Percentiles rank a stretch among this genome's conserved stretches.
Conservation (phyloP, 495 filamentous ascomycete genomes). For the Xylaria telfairii region DNA sequence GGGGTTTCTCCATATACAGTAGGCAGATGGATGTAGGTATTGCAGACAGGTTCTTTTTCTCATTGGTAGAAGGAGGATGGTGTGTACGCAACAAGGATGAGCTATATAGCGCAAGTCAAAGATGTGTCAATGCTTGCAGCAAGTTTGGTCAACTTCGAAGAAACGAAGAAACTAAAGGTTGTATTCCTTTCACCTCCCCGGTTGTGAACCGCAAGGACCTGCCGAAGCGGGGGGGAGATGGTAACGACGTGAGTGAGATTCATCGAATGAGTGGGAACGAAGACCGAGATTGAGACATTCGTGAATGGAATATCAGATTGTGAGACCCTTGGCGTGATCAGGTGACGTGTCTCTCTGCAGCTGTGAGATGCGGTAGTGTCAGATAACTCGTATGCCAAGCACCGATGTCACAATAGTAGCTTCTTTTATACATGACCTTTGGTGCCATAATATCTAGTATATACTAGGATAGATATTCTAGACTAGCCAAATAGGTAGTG, state of each 20-base stretch:
- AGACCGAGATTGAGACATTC: constrained; percentile 1
- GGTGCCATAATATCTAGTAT: neutral
- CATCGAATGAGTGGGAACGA: neutral
- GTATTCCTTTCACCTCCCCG: constrained; percentile 2
- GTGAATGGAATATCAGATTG: constrained; percentile 11
- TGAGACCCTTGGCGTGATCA: constrained; percentile 21
- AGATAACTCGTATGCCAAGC: constrained; percentile 13
- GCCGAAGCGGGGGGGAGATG: constrained; percentile 9
- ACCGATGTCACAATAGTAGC: constrained; percentile 9
- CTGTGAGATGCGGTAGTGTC: constrained; percentile 3
- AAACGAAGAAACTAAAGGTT: neutral
- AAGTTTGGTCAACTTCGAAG: neutral
- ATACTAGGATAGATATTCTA: neutral
- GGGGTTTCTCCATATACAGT: constrained; percentile 3
- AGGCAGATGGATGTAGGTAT: neutral
- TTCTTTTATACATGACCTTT: neutral
- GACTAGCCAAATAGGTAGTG: neutral
- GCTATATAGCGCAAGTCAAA: constrained; percentile 9
- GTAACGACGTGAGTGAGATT: constrained; percentile 7
- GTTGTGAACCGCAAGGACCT: constrained; percentile 14
- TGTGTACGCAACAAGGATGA: constrained; percentile 20
- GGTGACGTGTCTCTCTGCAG: constrained; percentile 23
- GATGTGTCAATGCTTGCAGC: neutral
- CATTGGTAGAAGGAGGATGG: neutral
- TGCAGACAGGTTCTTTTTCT: neutral